Base-by-base conservation (phyloP, 192 early-diverging fungal species). In the Phycomyces blakesleeanus region DNA sequence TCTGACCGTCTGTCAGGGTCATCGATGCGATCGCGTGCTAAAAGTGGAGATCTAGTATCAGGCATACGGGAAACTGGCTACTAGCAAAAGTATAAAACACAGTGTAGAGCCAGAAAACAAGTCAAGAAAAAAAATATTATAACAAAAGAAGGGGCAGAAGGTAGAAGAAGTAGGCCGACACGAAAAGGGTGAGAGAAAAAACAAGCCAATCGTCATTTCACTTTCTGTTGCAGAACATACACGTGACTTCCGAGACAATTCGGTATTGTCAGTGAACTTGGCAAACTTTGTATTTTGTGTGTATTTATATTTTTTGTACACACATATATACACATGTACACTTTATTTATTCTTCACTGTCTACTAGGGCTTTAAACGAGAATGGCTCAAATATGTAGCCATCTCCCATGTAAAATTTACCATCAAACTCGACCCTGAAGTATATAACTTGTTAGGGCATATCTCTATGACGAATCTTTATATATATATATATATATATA, bases 401-500 rank as follows among this genome's bases (percentile, higher is more conserved):
- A n/a, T 84, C 81, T 24, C 91, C 95, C 51, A 86, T 82, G 76
- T 99, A 99, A 67, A 98, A 98, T 81, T 99, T 99, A 81, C 86
- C 89, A 76, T 98, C 89, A 66, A 99, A 99, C 82, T 99, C 97
- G 50, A 99, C 95, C 57, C 57, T 58, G 39, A 18, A 47, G n/a
- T n/a, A n/a, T n/a, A n/a, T n/a, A n/a, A n/a, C n/a, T n/a, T n/a
- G n/a, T n/a, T n/a, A n/a, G n/a, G n/a, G n/a, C n/a, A n/a, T n/a
- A 14, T 39, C 34, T 22, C 29, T 16, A 21, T 38, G 16, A 57
- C 20, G 27, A 57, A 40, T 5, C 0, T 1, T 41, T 57, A 0
- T 57, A 21, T 34, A 34, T 34, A 34, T 34, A 34, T 34, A 7
- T 34, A 34, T 34, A 34, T 34, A 34, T 34, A 34, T 34, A 34